Percentiles rank a stretch among this genome's conserved stretches.
These are phyloP conservation scores for Thuja plicata DNA, from an alignment of 83 land plant genomes.

Conservation along the genomic window DNA sequence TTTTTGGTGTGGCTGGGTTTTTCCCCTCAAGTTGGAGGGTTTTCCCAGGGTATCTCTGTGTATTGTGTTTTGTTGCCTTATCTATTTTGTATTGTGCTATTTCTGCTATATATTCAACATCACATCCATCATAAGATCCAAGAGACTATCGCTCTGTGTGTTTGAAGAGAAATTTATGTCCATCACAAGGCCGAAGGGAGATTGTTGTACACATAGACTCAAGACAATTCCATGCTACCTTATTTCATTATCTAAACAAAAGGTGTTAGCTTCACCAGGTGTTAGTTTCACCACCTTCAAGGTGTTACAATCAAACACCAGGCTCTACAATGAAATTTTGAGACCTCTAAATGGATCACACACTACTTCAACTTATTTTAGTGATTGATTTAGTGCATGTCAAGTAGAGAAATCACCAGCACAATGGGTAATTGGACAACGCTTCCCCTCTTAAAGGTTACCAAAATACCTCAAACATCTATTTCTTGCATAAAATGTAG, in stretches of 20 bases:
- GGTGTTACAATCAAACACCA: neutral
- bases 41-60: too few relatives aligned
- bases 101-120: too few relatives aligned
- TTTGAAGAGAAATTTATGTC: neutral
- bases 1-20: too few relatives aligned
- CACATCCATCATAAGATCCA: too few relatives aligned
- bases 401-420: neutral
- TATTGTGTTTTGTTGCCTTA: too few relatives aligned
- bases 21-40: too few relatives aligned
- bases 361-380: neutral
- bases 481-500: neutral
- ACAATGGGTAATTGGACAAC: too few relatives aligned
- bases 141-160: too few relatives aligned
- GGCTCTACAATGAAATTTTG: neutral
- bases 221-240: neutral
- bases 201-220: too few relatives aligned
- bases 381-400: neutral
- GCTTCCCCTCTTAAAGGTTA: too few relatives aligned
- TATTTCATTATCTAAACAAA: too few relatives aligned
- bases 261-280: neutral
- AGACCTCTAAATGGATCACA: neutral
- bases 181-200: neutral
- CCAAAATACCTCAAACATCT: neutral
- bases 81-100: too few relatives aligned
- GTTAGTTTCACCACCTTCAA: neutral